Percentiles rank a stretch among this genome's conserved stretches.
Conservation (phyloP, 2,329 filamentous ascomycete genomes). For the Alternaria arbusti region DNA sequence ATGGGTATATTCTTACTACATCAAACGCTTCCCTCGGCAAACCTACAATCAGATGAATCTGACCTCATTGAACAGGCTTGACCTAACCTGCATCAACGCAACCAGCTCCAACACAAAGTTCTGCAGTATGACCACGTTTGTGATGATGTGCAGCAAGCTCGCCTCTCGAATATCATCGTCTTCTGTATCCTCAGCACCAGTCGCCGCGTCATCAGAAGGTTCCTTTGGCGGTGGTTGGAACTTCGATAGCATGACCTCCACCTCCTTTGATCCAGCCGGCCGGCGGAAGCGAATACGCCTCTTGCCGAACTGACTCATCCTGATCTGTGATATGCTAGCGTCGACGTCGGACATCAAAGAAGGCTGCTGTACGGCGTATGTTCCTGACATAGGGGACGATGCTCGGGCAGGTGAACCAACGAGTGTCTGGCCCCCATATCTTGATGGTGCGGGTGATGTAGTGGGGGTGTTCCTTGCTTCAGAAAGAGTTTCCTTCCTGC, state of each 20-base stretch:
- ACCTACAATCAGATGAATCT: constrained; percentile 40
- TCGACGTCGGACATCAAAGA: constrained; percentile 45
- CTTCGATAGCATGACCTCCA: constrained; percentile 46
- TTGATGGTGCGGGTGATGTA: constrained; percentile 8
- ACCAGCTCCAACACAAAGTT: constrained; percentile 58
- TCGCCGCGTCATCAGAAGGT: constrained; percentile 17
- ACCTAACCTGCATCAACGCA: constrained; percentile 56
- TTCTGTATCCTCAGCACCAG: constrained; percentile 22
- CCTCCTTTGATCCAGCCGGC: constrained; percentile 24
- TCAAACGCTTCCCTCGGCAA: constrained; percentile 1
- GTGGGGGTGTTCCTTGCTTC: constrained; percentile 17
- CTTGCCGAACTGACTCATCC: constrained; percentile 42
- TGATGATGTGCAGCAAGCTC: constrained; percentile 57
- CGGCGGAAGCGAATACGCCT: constrained; percentile 44
- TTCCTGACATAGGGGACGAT: constrained; percentile 38
- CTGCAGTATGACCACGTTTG: constrained; percentile 58
- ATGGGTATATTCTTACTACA: constrained; percentile 32
- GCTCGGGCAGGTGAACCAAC: constrained; percentile 38
- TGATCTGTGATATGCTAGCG: constrained; percentile 38
- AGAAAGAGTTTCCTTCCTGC: constrained; percentile 42
- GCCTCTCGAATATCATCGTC: constrained; percentile 48
- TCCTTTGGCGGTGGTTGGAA: constrained; percentile 45
- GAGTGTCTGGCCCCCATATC: constrained; percentile 35
- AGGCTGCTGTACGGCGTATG: constrained; percentile 36
- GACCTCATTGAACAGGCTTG: constrained; percentile 57